phyloP scores from a whole-genome alignment of 2,329 filamentous ascomycete species.

The Cladosporium sphaerospermum region DNA sequence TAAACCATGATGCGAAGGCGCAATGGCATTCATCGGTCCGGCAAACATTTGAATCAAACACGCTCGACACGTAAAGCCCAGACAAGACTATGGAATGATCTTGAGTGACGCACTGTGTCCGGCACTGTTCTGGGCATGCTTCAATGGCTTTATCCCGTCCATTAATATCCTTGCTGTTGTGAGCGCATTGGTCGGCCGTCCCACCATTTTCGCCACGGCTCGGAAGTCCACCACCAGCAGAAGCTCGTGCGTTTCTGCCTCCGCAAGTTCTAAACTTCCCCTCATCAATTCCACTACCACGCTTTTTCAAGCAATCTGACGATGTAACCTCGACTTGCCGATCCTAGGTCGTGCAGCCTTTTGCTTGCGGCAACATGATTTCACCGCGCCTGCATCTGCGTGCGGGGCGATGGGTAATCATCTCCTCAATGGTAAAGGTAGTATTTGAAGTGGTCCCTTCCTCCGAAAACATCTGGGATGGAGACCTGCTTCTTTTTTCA shows the following conservation, averaged over 20 bases:
- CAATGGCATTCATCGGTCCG: too few relatives aligned
- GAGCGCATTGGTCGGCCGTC: not conserved
- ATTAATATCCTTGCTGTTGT: not conserved
- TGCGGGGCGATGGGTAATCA: not conserved
- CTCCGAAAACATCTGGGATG: not conserved
- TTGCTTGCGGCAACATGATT: not conserved
- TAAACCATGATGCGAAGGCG: too few relatives aligned
- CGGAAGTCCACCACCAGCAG: not conserved
- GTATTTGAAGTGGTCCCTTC: not conserved
- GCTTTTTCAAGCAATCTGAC: not conserved
- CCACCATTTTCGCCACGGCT: not conserved
- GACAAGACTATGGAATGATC: too few relatives aligned
- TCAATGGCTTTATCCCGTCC: not conserved
- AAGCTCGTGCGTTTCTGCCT: not conserved
- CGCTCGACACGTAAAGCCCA: too few relatives aligned
- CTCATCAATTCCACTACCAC: not conserved
- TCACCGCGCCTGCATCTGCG: not conserved
- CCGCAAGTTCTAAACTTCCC: not conserved
- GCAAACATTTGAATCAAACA: too few relatives aligned
- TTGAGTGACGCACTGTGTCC: too few relatives aligned
- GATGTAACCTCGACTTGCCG: conserved; percentile 5
- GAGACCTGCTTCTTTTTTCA: too few relatives aligned
- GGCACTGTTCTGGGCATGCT: not conserved
- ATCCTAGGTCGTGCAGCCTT: not conserved
- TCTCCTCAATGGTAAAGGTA: not conserved